Percentiles rank a stretch among this genome's conserved stretches.
Conservation (phyloP, 176 grass and related monocot genomes). For the Musa itinerans region DNA sequence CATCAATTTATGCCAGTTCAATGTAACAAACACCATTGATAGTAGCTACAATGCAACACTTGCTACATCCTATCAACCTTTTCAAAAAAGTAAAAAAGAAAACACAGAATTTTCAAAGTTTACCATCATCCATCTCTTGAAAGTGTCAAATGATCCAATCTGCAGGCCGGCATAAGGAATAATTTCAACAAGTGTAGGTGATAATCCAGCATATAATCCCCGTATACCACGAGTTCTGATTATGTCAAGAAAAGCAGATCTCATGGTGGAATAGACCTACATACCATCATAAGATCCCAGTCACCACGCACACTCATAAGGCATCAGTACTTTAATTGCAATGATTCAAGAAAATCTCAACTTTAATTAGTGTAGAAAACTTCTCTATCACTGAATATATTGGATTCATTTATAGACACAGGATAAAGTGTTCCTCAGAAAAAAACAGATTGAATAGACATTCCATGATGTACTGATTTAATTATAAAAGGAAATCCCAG, state of each 20-base stretch:
- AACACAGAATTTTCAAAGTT: neutral
- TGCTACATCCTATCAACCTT: neutral
- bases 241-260: slow-evolving; percentile 74
- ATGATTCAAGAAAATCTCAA: too few relatives aligned
- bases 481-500: too few relatives aligned
- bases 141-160: slow-evolving; percentile 91
- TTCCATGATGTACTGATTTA: too few relatives aligned
- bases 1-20: too few relatives aligned
- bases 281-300: neutral
- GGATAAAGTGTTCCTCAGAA: too few relatives aligned
- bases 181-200: slow-evolving; percentile 83
- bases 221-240: slow-evolving; percentile 56
- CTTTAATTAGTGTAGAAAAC: too few relatives aligned
- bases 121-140: slow-evolving; percentile 98
- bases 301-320: neutral
- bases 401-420: too few relatives aligned
- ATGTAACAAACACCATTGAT: too few relatives aligned
- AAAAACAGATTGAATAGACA: too few relatives aligned
- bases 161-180: slow-evolving; percentile 96
- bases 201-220: slow-evolving; percentile 79
- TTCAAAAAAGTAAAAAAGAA: neutral
- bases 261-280: slow-evolving; percentile 86
- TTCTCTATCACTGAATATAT: too few relatives aligned
- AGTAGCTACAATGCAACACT: neutral
- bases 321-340: neutral